Evolutionary conservation across 805 yeast species (phyloP), one percentile per base, ranked within the genome.

Genomic region (Spathaspora sp.): DNA sequence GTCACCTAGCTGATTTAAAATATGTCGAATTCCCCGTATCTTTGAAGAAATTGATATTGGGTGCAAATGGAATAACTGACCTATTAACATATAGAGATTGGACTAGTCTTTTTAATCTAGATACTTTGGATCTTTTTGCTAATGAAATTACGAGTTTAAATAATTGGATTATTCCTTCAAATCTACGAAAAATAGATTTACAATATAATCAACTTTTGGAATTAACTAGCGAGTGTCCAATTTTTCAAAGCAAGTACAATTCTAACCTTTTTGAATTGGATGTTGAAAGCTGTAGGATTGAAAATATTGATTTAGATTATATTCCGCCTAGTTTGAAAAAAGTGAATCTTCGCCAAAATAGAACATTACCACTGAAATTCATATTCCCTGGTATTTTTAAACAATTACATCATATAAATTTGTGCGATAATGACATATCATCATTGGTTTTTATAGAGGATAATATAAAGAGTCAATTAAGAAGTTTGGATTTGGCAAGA

Each of bases 41-140:
- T 69, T 52, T 69, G 28, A 44, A 48, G 18, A 56, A 55, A 14
- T 55, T 69, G n/a, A 57, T 61, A 4, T 53, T 69, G 18, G 51
- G 64, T 2, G 70, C 68, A 1, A 68, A 67, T 52, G 52, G 55
- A 12, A 57, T 69, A 19, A 44, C 28, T 6, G 60, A 61, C 31
- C 53, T 69, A 47, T 47, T 50, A 10, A 43, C 60, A 3, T 69
- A 68, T 47, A 39, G 50, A 31, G 17, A 51, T 44, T 71, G 75
- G 76, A 45, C 45, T 4, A 57, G 59, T 3, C 53, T 71, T 51
- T 35, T 48, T 0, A 58, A 61, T 26, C 54, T 72, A 17, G 48
- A 52, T 5, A 55, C 58, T 6, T 49, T 70, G 42, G 66, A 65
- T 20, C 38, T 51, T 16, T 48, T 7, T 26, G 7, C 17, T 45